Conservation (phyloP, 2,329 filamentous ascomycete species). For the Stylonectria norvegica region DNA sequence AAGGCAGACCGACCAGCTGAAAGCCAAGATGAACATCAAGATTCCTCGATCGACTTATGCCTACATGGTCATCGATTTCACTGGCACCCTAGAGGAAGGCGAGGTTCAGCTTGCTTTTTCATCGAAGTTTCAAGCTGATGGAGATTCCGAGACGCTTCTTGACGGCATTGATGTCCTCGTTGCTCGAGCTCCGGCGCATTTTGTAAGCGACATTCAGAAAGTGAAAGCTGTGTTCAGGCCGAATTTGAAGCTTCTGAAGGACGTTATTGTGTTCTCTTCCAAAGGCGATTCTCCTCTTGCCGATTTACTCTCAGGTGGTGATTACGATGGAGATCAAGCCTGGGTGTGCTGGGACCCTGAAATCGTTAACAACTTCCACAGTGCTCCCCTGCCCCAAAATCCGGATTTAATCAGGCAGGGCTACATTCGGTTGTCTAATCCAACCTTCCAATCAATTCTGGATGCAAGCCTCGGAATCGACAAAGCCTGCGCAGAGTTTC, state of each 20-base stretch:
- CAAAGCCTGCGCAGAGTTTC: conserved; percentile 39
- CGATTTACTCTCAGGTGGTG: conserved; percentile 70
- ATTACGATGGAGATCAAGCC: conserved; percentile 77
- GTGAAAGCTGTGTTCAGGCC: conserved; percentile 57
- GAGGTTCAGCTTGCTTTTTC: conserved; percentile 70
- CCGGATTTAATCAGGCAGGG: conserved; percentile 44
- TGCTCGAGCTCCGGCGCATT: conserved; percentile 65
- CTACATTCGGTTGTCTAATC: conserved; percentile 48
- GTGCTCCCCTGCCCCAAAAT: conserved; percentile 39
- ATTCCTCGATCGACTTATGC: conserved; percentile 60
- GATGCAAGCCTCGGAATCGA: conserved; percentile 27
- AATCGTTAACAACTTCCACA: conserved; percentile 65
- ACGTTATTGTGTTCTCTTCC: conserved; percentile 74
- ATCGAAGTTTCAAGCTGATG: conserved; percentile 55
- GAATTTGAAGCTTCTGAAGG: conserved; percentile 64
- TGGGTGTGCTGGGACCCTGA: conserved; percentile 72
- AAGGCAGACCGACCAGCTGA: conserved; percentile 51
- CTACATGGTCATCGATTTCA: conserved; percentile 67
- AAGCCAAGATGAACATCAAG: conserved; percentile 56
- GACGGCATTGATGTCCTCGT: conserved; percentile 62
- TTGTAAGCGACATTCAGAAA: conserved; percentile 69
- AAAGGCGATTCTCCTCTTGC: conserved; percentile 62
- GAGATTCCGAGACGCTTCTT: conserved; percentile 51
- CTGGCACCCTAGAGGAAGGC: conserved; percentile 54
- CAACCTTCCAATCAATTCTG: conserved; percentile 45